phyloP scores from a whole-genome alignment of 495 filamentous ascomycete genomes.

The Cercophora newfieldiana region DNA sequence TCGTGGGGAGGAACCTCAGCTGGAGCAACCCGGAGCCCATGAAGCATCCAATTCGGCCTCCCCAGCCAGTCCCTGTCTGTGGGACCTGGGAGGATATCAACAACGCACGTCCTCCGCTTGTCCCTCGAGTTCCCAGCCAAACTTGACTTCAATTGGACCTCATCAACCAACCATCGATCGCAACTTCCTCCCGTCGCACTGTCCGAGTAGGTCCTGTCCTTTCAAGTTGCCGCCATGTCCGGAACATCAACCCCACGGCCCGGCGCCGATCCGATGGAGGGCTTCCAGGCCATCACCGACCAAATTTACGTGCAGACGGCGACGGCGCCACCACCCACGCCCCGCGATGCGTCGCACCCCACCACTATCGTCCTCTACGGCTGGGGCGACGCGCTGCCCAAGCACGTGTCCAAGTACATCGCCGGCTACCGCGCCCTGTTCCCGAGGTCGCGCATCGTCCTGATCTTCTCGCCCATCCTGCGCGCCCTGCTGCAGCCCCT shows the following conservation, averaged over 20 bases:
- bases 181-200: not conserved
- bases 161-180: too few species aligned
- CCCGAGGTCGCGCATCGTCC: constrained; percentile 46
- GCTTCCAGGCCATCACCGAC: constrained; percentile 41
- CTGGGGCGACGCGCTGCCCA: constrained; percentile 57
- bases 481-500: constrained; percentile 45
- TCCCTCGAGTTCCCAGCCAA: not conserved
- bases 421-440: constrained; percentile 54
- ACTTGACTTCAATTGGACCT: not conserved
- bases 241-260: not conserved
- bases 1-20: not conserved
- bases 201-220: not conserved
- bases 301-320: constrained; percentile 22
- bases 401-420: constrained; percentile 55
- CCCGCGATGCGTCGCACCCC: constrained; percentile 31
- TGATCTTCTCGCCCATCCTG: constrained; percentile 51
- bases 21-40: not conserved
- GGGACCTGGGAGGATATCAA: not conserved
- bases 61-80: not conserved
- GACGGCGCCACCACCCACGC: not conserved
- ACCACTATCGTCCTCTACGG: constrained; percentile 49
- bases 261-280: constrained; percentile 23
- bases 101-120: not conserved
- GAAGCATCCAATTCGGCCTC: not conserved
- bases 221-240: constrained; percentile 8